Base-by-base conservation (phyloP, 2,329 filamentous ascomycete species). In the Arachnomyces sp. region DNA sequence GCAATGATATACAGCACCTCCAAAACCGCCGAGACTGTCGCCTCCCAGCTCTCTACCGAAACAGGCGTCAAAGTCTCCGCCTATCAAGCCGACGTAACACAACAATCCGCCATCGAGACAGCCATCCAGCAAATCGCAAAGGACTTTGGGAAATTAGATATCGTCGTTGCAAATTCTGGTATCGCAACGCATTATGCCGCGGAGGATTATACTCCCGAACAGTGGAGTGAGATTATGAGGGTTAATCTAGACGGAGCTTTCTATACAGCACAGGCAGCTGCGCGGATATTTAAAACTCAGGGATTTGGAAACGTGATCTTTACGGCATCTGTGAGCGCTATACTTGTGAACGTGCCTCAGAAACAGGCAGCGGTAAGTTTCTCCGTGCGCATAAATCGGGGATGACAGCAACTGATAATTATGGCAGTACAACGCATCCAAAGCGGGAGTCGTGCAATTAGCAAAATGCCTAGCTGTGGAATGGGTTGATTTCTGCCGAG, bases 261-360 rank as follows among this genome's bases (percentile, higher is more conserved):
- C 66, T 78, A 89, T 75, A 93, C 86, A 47, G 86, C 87, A 18
- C 86, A 92, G 69, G 86, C 86, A 13, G 85, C 86, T n/a, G 89
- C 88, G 25, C 75, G 81, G 40, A 83, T 92, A 65, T 82, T 82
- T 73, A 78, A 78, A 63, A 67, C 80, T 64, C 73, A 75, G 46
- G 75, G 77, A 51, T 78, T 68, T 8, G 80, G 80, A 37, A 77
- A 72, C 45, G 74, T 83, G 59, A 69, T 84, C 62, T 78, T 82
- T 60, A 84, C 80, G 30, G 71, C 78, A n/a, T 77, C 72, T 52
- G 83, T 75, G 71, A 70, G 66, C 4, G 72, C 72, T 8, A 71
- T 74, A 51, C 73, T 74, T 46, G 71, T 66, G 53, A 75, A 74
- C 53, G 73, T 60, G 56, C 71, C 79, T 18, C 79, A 82, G 61